Evolutionary conservation across 169 alveolate species (phyloP).

Genomic region (Babesia ovata): DNA sequence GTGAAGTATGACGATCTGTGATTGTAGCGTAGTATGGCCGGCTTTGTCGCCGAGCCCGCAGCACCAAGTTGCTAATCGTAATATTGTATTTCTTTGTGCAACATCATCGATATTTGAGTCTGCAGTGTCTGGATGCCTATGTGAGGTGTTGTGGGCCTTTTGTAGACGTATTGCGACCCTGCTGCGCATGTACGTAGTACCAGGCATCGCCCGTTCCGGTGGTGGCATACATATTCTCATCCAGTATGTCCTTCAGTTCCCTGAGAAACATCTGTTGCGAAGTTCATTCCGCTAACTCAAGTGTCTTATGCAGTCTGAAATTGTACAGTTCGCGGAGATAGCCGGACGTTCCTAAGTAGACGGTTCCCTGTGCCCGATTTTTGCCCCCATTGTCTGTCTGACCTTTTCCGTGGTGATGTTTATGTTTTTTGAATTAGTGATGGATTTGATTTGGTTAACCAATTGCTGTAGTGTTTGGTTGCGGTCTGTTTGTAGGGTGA

Average conservation of each 20-base stretch:
- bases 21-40: neutral
- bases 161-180: neutral
- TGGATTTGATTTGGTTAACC: conserved; percentile 1
- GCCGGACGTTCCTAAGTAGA: conserved; percentile 4
- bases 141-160: too few species aligned
- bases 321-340: conserved; percentile 1
- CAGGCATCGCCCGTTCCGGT: neutral
- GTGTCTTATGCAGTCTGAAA: conserved; percentile 3
- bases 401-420: conserved; percentile 20
- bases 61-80: neutral
- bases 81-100: neutral
- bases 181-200: conserved; percentile 17
- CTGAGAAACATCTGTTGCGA: neutral
- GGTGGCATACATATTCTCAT: conserved; percentile 8
- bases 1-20: conserved; percentile 70
- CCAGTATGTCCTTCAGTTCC: conserved; percentile 14
- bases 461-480: conserved; percentile 17
- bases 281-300: neutral
- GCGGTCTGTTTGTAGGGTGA: neutral
- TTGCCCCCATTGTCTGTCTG: neutral
- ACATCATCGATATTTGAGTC: too few species aligned
- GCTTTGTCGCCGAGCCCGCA: neutral
- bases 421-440: neutral
- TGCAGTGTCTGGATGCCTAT: too few species aligned
- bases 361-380: conserved; percentile 11